A percentile compares a stretch with the other conserved stretches of the same genome.
These are phyloP conservation scores for Mesembryanthemum crystallinum DNA, from an alignment of 148 eudicot species.

Conservation along the genomic window DNA sequence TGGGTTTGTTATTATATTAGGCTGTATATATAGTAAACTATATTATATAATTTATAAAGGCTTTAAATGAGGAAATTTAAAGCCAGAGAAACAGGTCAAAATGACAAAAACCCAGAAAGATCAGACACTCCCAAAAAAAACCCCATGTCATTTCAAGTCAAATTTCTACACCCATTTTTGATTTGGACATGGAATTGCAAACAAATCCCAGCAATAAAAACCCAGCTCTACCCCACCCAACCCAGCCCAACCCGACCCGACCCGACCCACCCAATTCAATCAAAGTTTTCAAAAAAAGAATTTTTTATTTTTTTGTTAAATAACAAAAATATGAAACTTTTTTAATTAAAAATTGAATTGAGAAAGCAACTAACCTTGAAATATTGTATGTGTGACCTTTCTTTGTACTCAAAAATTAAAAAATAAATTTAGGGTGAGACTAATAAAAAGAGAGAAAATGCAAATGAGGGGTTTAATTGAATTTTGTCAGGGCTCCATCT, in stretches of 20 bases:
- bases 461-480: too few species aligned
- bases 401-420: too few species aligned
- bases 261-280: conserved; percentile 22
- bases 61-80: neutral
- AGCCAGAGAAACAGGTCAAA: conserved; percentile 21
- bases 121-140: conserved; percentile 16
- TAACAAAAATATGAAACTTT: neutral
- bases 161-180: conserved; percentile 35
- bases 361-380: too few species aligned
- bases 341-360: too few species aligned
- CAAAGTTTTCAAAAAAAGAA: conserved; percentile 1
- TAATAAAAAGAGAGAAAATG: neutral
- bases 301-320: too few species aligned
- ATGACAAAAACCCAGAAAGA: conserved; percentile 33
- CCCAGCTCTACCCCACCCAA: too few species aligned
- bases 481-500: neutral
- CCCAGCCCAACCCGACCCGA: too few species aligned
- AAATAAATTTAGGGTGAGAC: too few species aligned
- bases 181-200: conserved; percentile 35
- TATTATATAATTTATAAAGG: neutral
- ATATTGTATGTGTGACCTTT: too few species aligned
- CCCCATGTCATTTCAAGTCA: conserved; percentile 39
- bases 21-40: conserved; percentile 18
- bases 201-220: too few species aligned
- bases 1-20: conserved; percentile 26